Conservation (phyloP, 257 asterid species). For the Galeopsis tetrahit region DNA sequence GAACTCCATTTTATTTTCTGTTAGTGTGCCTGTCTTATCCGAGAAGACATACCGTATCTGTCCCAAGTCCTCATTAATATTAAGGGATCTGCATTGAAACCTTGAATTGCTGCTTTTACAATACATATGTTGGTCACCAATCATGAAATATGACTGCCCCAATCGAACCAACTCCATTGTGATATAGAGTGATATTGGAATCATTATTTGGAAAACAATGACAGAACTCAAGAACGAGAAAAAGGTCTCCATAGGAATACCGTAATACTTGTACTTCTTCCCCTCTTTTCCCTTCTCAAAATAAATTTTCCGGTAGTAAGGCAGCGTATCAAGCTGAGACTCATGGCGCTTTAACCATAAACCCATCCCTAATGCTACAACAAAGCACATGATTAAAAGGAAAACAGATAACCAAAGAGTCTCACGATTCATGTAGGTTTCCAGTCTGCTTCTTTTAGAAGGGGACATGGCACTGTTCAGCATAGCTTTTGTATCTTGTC, state of each 20-base stretch:
- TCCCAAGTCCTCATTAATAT: conserved; percentile 98
- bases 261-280: conserved; percentile 71
- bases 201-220: conserved; percentile 98
- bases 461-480: conserved; percentile 90
- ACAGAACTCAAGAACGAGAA: conserved; percentile 93
- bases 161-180: conserved; percentile 98
- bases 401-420: conserved; percentile 91
- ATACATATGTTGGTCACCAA: conserved; percentile 88
- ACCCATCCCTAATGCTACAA: conserved; percentile 87
- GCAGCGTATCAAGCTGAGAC: conserved; percentile 76
- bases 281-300: conserved; percentile 59
- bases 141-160: conserved; percentile 99
- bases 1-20: conserved; percentile 99
- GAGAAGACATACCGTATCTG: conserved; percentile 91
- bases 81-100: conserved; percentile 98
- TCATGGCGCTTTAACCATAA: conserved; percentile 79
- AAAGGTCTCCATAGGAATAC: conserved; percentile 92
- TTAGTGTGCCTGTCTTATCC: conserved; percentile 95
- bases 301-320: conserved; percentile 82
- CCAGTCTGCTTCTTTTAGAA: conserved; percentile 93
- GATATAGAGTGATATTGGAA: conserved; percentile 95
- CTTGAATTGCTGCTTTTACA: conserved; percentile 72
- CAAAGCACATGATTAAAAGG: conserved; percentile 84
- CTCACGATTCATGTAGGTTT: conserved; percentile 94
- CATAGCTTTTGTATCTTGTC: conserved; percentile 98